Percentiles rank a stretch among this genome's conserved stretches.
phyloP scores from a whole-genome alignment of 768 basidiomycete genomes.

The Naganishia friedmannii region DNA sequence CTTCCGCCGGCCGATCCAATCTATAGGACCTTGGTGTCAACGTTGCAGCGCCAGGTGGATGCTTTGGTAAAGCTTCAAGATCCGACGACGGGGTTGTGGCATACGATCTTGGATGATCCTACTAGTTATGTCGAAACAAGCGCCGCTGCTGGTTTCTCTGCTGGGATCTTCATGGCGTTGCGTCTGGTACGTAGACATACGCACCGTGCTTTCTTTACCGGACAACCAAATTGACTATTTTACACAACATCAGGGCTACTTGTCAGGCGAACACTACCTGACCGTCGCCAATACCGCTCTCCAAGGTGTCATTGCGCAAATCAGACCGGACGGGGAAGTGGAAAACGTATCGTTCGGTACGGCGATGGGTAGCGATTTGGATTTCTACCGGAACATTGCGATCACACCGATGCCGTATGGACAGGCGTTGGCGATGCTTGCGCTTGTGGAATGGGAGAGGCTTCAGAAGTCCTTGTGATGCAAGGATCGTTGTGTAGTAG shows the following conservation, averaged over 20 bases:
- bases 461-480: constrained; percentile 30
- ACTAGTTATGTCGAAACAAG: constrained; percentile 58
- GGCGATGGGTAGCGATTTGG: constrained; percentile 57
- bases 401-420: constrained; percentile 63
- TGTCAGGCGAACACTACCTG: constrained; percentile 29
- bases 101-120: constrained; percentile 60
- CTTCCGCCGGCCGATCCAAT: constrained; percentile 55
- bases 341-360: constrained; percentile 59
- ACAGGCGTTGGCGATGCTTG: constrained; percentile 58
- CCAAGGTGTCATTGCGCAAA: constrained; percentile 54
- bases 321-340: constrained; percentile 57
- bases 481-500: background rate
- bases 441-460: constrained; percentile 56
- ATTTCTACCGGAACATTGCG: constrained; percentile 59
- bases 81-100: constrained; percentile 57
- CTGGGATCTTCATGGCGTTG: constrained; percentile 40
- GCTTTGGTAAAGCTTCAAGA: constrained; percentile 58
- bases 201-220: background rate
- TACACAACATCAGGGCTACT: constrained; percentile 30
- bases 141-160: constrained; percentile 44
- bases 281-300: constrained; percentile 35
- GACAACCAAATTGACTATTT: background rate
- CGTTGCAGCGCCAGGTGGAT: constrained; percentile 57
- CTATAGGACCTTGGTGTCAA: constrained; percentile 54
- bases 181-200: constrained; percentile 27